These are phyloP conservation scores for Gynostemma pentaphyllum DNA, from an alignment of 306 rosid species.

Conservation along the genomic window DNA sequence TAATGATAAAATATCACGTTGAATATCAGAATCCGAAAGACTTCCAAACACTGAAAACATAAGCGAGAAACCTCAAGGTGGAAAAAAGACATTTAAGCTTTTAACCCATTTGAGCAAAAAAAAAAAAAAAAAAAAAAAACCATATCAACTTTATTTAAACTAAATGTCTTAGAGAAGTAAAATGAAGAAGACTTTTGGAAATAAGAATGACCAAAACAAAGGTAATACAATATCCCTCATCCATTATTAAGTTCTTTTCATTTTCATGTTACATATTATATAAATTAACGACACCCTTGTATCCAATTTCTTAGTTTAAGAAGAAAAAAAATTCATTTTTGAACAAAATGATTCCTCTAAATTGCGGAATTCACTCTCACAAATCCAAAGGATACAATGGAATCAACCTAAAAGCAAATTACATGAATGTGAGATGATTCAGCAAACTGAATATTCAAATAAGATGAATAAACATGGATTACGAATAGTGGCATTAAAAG, in stretches of 20 bases:
- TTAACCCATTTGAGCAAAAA: neutral
- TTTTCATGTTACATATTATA: neutral
- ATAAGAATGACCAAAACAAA: neutral
- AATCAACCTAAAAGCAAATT: neutral
- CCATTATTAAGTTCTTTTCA: no score
- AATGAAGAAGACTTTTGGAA: neutral
- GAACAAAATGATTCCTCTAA: neutral
- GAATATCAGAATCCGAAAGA: conserved; percentile 44
- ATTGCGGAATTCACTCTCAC: neutral
- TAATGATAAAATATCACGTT: conserved; percentile 28
- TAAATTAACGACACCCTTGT: neutral
- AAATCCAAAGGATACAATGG: neutral
- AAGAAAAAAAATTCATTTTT: neutral
- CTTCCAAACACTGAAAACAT: conserved; percentile 37
- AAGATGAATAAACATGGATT: neutral
- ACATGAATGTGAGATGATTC: neutral
- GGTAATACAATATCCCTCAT: no score
- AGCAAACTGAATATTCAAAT: neutral
- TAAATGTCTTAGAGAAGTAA: neutral
- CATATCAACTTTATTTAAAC: no score
- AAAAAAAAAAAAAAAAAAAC: no score
- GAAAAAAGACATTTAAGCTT: neutral
- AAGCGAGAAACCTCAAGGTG: neutral
- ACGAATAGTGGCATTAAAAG: neutral
- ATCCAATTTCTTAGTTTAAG: neutral